These are phyloP conservation scores for Diplosphaera chodatii DNA, from an alignment of 139 green algal genomes.

Conservation along the genomic window DNA sequence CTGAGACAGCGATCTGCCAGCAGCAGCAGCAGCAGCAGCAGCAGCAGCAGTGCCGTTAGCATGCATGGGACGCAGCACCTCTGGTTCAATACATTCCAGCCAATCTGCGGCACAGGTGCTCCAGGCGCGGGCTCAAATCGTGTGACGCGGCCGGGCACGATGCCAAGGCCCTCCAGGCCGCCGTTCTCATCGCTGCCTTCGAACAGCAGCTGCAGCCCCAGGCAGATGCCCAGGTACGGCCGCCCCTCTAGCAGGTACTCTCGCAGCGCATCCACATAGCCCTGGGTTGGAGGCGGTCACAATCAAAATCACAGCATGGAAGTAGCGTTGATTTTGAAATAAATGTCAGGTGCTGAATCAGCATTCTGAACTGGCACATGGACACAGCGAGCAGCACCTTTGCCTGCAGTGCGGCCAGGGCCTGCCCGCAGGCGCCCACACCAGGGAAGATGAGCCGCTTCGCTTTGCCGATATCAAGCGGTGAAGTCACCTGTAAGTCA, in stretches of 20 bases:
- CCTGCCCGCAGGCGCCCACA: constrained; percentile 88
- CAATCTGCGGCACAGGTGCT: constrained; percentile 94
- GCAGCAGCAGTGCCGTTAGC: no score
- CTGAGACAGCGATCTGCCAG: no score
- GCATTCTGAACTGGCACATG: no score
- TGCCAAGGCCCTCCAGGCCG: constrained; percentile 83
- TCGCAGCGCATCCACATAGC: constrained; percentile 64
- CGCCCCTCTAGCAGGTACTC: constrained; percentile 73
- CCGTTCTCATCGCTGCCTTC: constrained; percentile 93
- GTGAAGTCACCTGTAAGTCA: constrained; percentile 30
- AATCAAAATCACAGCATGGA: no score
- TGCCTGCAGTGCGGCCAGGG: constrained; percentile 71
- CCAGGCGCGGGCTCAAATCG: constrained; percentile 67
- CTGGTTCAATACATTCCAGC: constrained; percentile 86
- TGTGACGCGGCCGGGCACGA: constrained; percentile 77
- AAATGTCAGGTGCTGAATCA: no score
- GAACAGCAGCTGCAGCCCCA: constrained; percentile 97
- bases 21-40: no score
- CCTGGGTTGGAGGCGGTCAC: constrained; percentile 24
- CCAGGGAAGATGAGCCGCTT: constrained; percentile 91
- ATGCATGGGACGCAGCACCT: no score
- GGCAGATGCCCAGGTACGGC: constrained; percentile 96
- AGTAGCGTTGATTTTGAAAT: no score
- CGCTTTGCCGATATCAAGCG: constrained; percentile 64
- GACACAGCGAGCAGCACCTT: no score